These are phyloP conservation scores for Plenodomus biglobosus DNA, from an alignment of 2,329 filamentous ascomycete genomes.

Conservation along the genomic window DNA sequence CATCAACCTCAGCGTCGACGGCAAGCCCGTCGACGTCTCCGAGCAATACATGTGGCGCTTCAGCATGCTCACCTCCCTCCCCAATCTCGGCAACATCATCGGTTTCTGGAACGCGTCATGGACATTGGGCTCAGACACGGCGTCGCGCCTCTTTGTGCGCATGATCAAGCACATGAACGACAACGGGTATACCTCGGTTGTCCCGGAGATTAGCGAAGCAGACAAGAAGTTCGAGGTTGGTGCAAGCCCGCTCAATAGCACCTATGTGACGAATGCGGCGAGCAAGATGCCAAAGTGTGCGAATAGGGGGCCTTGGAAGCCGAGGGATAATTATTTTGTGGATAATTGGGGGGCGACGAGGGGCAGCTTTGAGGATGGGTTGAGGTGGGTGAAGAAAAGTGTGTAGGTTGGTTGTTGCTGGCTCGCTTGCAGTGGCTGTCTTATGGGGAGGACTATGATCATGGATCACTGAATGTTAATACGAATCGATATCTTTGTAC, in stretches of 20 bases:
- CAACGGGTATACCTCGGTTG: constrained; percentile 47
- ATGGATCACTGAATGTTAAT: too few species aligned
- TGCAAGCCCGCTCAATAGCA: constrained; percentile 52
- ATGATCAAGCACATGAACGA: constrained; percentile 55
- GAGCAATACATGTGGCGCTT: constrained; percentile 62
- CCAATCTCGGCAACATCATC: constrained; percentile 60
- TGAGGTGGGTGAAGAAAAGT: constrained; percentile 40
- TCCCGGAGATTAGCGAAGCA: constrained; percentile 48
- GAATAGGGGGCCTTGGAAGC: constrained; percentile 47
- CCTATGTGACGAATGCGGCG: constrained; percentile 53
- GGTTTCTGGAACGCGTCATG: constrained; percentile 64
- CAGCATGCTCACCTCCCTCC: constrained; percentile 63
- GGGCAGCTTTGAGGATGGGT: constrained; percentile 46
- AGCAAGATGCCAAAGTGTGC: constrained; percentile 52
- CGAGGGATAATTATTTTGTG: constrained; percentile 48
- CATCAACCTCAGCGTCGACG: constrained; percentile 56
- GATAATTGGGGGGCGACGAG: constrained; percentile 49
- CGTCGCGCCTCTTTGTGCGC: constrained; percentile 53
- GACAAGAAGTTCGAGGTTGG: constrained; percentile 44
- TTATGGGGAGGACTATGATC: too few species aligned
- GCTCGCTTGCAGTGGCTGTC: too few species aligned
- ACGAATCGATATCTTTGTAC: too few species aligned
- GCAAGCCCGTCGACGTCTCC: constrained; percentile 47
- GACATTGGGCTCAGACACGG: constrained; percentile 63
- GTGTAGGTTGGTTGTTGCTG: constrained; percentile 6